Percentiles rank a stretch among this genome's conserved stretches.
Evolutionary conservation across 2,329 filamentous ascomycete species (phyloP).

Genomic region (Emmonsiellopsis sp.): DNA sequence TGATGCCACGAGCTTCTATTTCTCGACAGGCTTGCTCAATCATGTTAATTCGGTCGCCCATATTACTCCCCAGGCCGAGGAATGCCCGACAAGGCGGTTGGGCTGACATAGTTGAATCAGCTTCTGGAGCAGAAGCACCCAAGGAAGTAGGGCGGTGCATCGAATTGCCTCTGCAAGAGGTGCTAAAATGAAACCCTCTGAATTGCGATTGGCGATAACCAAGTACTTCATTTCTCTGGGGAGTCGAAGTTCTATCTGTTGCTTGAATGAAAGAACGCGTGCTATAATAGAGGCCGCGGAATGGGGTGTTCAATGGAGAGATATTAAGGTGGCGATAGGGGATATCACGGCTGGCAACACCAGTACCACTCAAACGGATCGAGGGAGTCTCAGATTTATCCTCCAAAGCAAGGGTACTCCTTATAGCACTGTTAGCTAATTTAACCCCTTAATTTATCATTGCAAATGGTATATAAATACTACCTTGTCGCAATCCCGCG

Average conservation of each 20-base stretch:
- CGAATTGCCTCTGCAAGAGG: not conserved
- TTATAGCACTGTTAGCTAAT: not conserved
- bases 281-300: not conserved
- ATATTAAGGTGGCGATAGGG: not conserved
- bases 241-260: not conserved
- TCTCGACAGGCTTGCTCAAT: slow-evolving; percentile 75
- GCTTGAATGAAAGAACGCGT: not conserved
- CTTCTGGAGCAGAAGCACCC: slow-evolving; percentile 20
- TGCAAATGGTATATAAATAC: not conserved
- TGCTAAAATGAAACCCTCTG: not conserved
- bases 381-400: not conserved
- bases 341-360: not conserved
- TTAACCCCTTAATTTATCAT: not conserved
- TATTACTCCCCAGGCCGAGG: slow-evolving; percentile 84
- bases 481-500: not conserved
- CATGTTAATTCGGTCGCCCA: slow-evolving; percentile 74
- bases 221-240: not conserved
- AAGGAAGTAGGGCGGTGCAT: slow-evolving; percentile 2
- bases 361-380: not conserved
- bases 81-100: slow-evolving; percentile 44
- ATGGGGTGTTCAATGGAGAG: not conserved
- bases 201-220: not conserved
- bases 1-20: slow-evolving; percentile 65
- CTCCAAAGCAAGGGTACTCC: not conserved
- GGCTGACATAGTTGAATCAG: not conserved